Conservation (phyloP, 2,329 filamentous ascomycete species). For the Penicillium sp. region DNA sequence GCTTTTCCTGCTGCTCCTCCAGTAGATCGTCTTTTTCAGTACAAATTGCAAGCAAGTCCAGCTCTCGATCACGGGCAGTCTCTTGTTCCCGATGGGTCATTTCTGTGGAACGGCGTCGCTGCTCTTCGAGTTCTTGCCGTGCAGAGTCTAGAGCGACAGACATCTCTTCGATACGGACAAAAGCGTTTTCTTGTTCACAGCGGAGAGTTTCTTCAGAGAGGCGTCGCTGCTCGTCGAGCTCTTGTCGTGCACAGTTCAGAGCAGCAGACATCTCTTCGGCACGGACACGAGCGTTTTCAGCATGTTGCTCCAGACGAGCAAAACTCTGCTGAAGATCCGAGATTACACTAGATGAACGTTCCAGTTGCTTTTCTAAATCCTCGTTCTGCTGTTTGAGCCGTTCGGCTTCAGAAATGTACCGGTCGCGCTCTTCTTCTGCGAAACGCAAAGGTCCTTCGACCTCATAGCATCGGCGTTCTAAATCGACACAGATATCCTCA, state of each 20-base stretch:
- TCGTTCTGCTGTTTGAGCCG: constrained; percentile 35
- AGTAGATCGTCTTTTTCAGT: constrained; percentile 49
- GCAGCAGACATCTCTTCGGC: constrained; percentile 37
- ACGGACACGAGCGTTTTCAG: constrained; percentile 40
- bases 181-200: constrained; percentile 31
- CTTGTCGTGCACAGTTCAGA: constrained; percentile 32
- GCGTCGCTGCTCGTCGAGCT: constrained; percentile 40
- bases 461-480: constrained; percentile 57
- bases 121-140: constrained; percentile 36
- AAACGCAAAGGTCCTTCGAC: constrained; percentile 56
- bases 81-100: constrained; percentile 28
- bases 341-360: constrained; percentile 37
- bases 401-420: constrained; percentile 37
- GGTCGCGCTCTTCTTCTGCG: constrained; percentile 36
- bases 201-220: constrained; percentile 32
- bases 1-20: constrained; percentile 42
- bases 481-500: constrained; percentile 55
- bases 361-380: constrained; percentile 38
- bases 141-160: constrained; percentile 32
- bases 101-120: constrained; percentile 34
- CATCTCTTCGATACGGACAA: constrained; percentile 40
- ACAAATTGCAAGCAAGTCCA: constrained; percentile 44
- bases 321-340: constrained; percentile 44
- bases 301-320: constrained; percentile 35
- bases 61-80: constrained; percentile 38